Evolutionary conservation across 768 basidiomycete species (phyloP).

Genomic region (Lactarius indigo): DNA sequence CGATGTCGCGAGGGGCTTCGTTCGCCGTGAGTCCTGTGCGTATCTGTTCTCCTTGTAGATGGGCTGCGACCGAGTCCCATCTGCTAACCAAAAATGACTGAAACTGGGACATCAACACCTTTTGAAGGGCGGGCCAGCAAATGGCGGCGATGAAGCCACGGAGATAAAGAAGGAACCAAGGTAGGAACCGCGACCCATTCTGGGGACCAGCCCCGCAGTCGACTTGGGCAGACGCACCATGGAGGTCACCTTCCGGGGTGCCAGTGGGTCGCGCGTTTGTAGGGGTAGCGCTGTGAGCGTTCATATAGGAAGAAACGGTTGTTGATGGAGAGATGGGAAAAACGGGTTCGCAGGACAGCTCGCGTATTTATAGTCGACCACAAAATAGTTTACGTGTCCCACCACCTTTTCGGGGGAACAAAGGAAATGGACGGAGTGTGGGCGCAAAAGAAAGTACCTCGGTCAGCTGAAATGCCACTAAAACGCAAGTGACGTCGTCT

Average conservation of each 20-base stretch:
- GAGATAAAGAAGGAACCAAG: neutral
- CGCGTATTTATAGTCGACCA: conserved; percentile 1
- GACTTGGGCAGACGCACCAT: neutral
- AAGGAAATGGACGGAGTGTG: neutral
- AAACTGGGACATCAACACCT: neutral
- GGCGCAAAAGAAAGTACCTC: neutral
- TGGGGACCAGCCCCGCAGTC: neutral
- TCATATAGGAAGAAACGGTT: neutral
- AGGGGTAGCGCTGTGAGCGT: neutral
- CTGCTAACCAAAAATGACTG: neutral
- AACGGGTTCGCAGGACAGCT: neutral
- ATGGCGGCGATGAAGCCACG: conserved; percentile 1
- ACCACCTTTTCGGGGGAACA: neutral
- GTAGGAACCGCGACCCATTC: neutral
- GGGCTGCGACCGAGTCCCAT: neutral
- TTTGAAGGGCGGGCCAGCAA: neutral
- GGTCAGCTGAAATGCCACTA: neutral
- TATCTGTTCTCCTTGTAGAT: neutral
- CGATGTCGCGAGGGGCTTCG: neutral
- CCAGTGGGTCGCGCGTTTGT: neutral
- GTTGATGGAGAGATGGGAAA: neutral
- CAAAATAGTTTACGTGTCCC: neutral
- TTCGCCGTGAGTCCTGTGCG: neutral
- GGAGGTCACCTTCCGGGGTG: neutral
- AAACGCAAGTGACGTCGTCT: neutral